These are phyloP conservation scores for Fraxinus anomala DNA, from an alignment of 257 asterid genomes.

Conservation along the genomic window DNA sequence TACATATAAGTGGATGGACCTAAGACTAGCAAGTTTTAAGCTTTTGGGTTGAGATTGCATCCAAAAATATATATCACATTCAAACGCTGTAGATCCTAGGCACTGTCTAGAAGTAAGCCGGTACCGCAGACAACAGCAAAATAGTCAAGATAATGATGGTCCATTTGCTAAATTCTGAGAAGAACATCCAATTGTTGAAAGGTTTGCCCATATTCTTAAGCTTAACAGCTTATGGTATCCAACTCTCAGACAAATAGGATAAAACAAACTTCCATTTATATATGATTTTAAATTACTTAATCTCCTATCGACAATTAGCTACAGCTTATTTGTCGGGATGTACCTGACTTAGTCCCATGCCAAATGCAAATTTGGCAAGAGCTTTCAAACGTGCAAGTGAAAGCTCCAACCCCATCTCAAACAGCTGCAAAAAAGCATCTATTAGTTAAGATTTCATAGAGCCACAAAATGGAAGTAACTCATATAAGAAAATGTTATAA, in stretches of 20 bases:
- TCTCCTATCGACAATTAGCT: constrained; percentile 6
- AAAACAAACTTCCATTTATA: neutral
- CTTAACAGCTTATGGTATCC: neutral
- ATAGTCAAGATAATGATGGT: neutral
- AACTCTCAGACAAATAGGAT: constrained; percentile 16
- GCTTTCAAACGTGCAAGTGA: constrained; percentile 92
- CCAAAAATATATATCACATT: neutral
- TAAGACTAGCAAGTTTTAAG: neutral
- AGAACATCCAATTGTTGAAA: neutral
- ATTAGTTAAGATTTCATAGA: constrained; percentile 33
- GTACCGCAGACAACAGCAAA: neutral
- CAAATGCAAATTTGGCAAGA: constrained; percentile 97
- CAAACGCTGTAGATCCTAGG: neutral
- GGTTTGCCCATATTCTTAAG: neutral
- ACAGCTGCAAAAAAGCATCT: constrained; percentile 66
- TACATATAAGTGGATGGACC: neutral
- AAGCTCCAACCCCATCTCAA: constrained; percentile 99
- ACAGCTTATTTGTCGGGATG: constrained; percentile 21
- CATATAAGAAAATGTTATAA: constrained; percentile 11
- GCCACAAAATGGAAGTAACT: constrained; percentile 19
- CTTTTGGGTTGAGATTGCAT: neutral
- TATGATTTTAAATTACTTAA: constrained; percentile 21
- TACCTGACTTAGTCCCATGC: constrained; percentile 96
- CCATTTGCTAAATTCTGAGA: neutral
- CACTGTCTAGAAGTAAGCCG: neutral